phyloP scores from a whole-genome alignment of 108 stramenopile species.

The Epipyxis sp. region DNA sequence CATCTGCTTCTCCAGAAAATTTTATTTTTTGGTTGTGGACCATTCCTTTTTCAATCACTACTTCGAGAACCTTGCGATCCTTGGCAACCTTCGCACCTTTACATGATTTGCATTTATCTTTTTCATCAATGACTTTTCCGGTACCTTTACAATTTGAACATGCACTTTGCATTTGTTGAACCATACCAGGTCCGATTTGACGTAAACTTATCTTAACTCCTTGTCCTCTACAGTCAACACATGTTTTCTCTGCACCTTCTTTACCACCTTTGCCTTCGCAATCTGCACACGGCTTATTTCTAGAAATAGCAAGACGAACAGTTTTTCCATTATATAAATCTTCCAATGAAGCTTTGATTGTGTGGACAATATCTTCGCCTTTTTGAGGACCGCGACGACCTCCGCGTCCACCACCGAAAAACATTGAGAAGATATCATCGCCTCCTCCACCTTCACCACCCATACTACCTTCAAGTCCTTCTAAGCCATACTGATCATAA shows the following conservation, averaged over 20 bases:
- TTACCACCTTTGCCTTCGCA: conserved; percentile 71
- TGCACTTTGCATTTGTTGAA: conserved; percentile 81
- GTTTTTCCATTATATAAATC: conserved; percentile 98
- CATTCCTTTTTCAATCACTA: conserved; percentile 93
- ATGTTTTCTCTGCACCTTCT: conserved; percentile 54
- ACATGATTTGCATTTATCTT: conserved; percentile 53
- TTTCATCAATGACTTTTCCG: conserved; percentile 66
- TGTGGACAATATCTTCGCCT: conserved; percentile 87
- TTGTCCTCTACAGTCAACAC: conserved; percentile 70
- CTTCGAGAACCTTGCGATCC: conserved; percentile 89
- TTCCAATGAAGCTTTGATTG: conserved; percentile 85
- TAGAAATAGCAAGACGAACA: conserved; percentile 84
- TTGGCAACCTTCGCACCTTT: conserved; percentile 56
- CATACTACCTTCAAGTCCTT: conserved; percentile 66
- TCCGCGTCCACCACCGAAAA: conserved; percentile 67
- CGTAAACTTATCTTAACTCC: conserved; percentile 72
- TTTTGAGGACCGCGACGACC: conserved; percentile 60
- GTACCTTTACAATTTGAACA: conserved; percentile 74
- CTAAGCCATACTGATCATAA: conserved; percentile 94
- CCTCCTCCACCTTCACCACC: conserved; percentile 49
- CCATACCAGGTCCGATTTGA: conserved; percentile 94
- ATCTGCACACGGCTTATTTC: conserved; percentile 62
- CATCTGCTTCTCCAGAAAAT: conserved; percentile 90
- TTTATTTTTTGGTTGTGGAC: conserved; percentile 82
- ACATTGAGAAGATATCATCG: conserved; percentile 83